Evolutionary conservation across 768 basidiomycete genomes (phyloP).

Genomic region (Rhodotorula toruloides): DNA sequence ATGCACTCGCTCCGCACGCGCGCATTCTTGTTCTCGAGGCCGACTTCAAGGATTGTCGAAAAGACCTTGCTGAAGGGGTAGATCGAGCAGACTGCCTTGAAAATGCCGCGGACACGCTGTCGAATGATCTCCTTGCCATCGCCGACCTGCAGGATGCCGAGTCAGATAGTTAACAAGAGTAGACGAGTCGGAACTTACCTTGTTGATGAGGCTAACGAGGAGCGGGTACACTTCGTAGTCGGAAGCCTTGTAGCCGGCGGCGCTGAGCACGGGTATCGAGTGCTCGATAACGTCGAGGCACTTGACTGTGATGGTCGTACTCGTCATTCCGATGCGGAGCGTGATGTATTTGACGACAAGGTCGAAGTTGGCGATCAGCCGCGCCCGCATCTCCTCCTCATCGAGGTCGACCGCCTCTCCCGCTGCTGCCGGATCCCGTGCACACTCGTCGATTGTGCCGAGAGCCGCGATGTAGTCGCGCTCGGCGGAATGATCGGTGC

Average conservation of each 20-base stretch:
- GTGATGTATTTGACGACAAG: conserved; percentile 89
- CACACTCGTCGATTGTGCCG: conserved; percentile 64
- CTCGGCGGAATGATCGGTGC: conserved; percentile 89
- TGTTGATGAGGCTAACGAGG: conserved; percentile 79
- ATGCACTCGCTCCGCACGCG: conserved; percentile 82
- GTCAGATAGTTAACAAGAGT: background rate
- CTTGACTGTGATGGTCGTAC: conserved; percentile 78
- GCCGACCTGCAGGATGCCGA: conserved; percentile 62
- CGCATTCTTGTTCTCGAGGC: conserved; percentile 80
- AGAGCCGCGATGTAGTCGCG: conserved; percentile 84
- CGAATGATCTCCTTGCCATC: conserved; percentile 82
- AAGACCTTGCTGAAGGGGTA: conserved; percentile 91
- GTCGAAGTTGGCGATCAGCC: conserved; percentile 81
- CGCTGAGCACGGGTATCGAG: conserved; percentile 68
- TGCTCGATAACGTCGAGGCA: conserved; percentile 82
- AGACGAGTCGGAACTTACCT: conserved; percentile 53
- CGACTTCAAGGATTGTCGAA: conserved; percentile 77
- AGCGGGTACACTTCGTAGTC: conserved; percentile 84
- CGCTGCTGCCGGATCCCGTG: conserved; percentile 50
- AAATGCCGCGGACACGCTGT: conserved; percentile 70
- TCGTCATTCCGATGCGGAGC: conserved; percentile 80
- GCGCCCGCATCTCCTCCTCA: conserved; percentile 55
- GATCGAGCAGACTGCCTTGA: conserved; percentile 77
- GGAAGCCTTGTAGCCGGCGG: conserved; percentile 66
- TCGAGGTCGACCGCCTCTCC: conserved; percentile 54